Conservation (phyloP, 768 basidiomycete genomes). For the Candolleomyces efflorescens region DNA sequence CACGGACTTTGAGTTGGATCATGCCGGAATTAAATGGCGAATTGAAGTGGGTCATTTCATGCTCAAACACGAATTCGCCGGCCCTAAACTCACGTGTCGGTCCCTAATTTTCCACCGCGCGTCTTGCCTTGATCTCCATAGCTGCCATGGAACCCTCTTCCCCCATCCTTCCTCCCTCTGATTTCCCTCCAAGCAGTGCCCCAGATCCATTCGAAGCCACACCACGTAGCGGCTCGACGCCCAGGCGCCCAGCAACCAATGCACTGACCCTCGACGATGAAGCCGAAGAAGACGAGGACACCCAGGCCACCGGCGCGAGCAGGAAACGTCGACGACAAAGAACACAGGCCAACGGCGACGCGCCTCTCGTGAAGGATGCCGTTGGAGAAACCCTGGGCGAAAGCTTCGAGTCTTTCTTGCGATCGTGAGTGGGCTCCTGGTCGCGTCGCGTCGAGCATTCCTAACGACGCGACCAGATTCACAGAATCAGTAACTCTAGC, state of each 20-base stretch:
- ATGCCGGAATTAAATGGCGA: neutral
- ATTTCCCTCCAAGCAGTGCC: slow-evolving; percentile 47
- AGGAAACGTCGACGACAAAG: slow-evolving; percentile 44
- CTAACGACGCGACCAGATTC: slow-evolving; percentile 49
- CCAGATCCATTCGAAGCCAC: slow-evolving; percentile 32
- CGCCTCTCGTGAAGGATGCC: slow-evolving; percentile 87
- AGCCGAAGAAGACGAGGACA: slow-evolving; percentile 35
- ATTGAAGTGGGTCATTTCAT: slow-evolving; percentile 6
- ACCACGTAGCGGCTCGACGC: slow-evolving; percentile 25
- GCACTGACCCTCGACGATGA: slow-evolving; percentile 57
- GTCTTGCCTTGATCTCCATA: slow-evolving; percentile 13
- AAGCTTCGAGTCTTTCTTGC: slow-evolving; percentile 87
- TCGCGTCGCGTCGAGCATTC: neutral
- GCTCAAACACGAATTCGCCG: slow-evolving; percentile 31
- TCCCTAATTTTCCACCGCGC: slow-evolving; percentile 28
- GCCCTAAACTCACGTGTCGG: slow-evolving; percentile 29
- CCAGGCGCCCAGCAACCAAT: slow-evolving; percentile 42
- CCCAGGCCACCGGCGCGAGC: slow-evolving; percentile 29
- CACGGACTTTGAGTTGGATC: neutral
- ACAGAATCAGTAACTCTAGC: slow-evolving; percentile 77
- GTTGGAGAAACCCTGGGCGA: slow-evolving; percentile 95
- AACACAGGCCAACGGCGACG: slow-evolving; percentile 54
- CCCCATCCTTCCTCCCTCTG: slow-evolving; percentile 48
- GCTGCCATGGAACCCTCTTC: slow-evolving; percentile 56
- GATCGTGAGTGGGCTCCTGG: slow-evolving; percentile 57